A percentile compares a stretch with the other conserved stretches of the same genome.
Conservation (phyloP, 2,329 filamentous ascomycete genomes). For the Iodosphaeria phyllophila region DNA sequence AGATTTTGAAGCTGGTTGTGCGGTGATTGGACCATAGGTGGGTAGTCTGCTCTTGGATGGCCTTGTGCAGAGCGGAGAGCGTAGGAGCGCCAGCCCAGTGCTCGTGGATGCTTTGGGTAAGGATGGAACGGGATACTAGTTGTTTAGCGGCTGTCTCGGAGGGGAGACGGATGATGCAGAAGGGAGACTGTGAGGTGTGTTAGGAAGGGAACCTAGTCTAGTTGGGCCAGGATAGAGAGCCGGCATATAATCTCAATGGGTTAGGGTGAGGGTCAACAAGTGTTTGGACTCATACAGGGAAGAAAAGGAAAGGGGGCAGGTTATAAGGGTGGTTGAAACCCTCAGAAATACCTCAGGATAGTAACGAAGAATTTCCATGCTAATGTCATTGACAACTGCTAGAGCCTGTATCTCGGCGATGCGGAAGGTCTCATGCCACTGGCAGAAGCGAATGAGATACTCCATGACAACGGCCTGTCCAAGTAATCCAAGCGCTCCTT, state of each 20-base stretch:
- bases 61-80: constrained; percentile 49
- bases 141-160: constrained; percentile 43
- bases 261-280: constrained; percentile 3
- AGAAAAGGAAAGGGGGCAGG: no score
- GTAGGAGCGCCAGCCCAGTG: constrained; percentile 62
- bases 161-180: constrained; percentile 57
- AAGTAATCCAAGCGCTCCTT: no score
- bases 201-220: no score
- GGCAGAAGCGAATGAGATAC: constrained; percentile 77
- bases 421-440: constrained; percentile 82
- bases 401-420: constrained; percentile 68
- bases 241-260: no score
- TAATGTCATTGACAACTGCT: constrained; percentile 45
- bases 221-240: no score
- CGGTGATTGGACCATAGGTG: constrained; percentile 50
- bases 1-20: constrained; percentile 60
- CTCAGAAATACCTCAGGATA: constrained; percentile 54
- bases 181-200: constrained; percentile 79
- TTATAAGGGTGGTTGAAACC: no score
- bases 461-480: no score
- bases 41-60: constrained; percentile 37
- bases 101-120: constrained; percentile 71
- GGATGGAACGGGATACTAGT: constrained; percentile 59
- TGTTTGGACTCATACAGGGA: background rate
- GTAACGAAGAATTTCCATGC: constrained; percentile 60